These are phyloP conservation scores for Annona cherimola DNA, from an alignment of 164 flowering plant genomes.

Conservation along the genomic window DNA sequence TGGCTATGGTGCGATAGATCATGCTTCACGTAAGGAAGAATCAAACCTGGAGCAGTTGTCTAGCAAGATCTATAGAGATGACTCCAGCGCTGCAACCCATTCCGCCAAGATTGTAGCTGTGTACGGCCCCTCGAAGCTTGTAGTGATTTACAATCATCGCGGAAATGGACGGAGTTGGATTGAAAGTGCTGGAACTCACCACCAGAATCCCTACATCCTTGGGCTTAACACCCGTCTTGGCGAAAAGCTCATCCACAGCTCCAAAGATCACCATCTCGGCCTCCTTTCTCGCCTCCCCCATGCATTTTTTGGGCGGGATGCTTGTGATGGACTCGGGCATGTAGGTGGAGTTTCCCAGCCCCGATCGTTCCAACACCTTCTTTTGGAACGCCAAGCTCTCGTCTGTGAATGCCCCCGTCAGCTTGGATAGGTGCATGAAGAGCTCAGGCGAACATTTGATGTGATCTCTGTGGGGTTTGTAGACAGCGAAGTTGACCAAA, in stretches of 20 bases:
- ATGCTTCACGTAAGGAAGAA: too few species aligned
- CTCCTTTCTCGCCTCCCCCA: constrained; percentile 68
- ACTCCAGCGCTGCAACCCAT: constrained; percentile 83
- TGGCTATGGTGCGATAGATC: too few species aligned
- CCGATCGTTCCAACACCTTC: constrained; percentile 58
- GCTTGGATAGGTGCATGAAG: constrained; percentile 50
- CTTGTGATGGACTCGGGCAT: constrained; percentile 56
- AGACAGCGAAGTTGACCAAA: constrained; percentile 67
- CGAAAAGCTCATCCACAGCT: constrained; percentile 57
- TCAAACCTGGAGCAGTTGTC: constrained; percentile 54
- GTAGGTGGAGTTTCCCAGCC: constrained; percentile 61
- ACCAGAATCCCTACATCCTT: constrained; percentile 60
- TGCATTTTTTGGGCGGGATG: constrained; percentile 64
- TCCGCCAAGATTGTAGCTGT: constrained; percentile 59
- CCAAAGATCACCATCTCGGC: constrained; percentile 73
- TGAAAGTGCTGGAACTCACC: constrained; percentile 55
- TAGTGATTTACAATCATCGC: constrained; percentile 75
- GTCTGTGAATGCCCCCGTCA: constrained; percentile 37
- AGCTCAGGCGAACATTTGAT: constrained; percentile 54
- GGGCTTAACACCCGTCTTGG: constrained; percentile 47
- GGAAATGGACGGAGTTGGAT: constrained; percentile 70
- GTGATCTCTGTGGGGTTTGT: constrained; percentile 56
- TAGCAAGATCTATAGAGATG: constrained; percentile 68
- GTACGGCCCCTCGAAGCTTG: constrained; percentile 65
- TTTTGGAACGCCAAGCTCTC: constrained; percentile 55